Base-by-base conservation (phyloP, 2,329 filamentous ascomycete genomes). In the Fusarium ambrosium region DNA sequence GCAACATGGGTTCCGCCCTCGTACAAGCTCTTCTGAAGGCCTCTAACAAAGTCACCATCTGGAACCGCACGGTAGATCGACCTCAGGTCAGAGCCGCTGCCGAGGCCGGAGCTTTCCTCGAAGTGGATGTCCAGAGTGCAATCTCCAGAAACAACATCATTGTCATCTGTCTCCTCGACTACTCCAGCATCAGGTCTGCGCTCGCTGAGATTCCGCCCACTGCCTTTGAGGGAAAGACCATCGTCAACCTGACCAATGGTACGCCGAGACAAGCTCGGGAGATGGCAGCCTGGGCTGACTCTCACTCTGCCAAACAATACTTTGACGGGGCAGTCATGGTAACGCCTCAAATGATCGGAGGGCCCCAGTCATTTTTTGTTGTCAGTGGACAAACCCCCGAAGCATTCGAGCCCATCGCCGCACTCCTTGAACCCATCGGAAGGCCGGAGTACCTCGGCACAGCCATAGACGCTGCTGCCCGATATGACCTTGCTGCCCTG, bases 401-500 rank as follows among this genome's bases (percentile, higher is more conserved):
- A 14, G 6, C n/a, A 36, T 56, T 56, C 53, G 20, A 56, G 29
- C 32, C 53, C 7, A 36, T 56, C 13, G 53, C 18, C n/a, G 20
- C 53, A 16, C 29, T 56, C 11, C 53, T 56, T 16, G n/a, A 22
- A 6, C 53, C 53, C n/a, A 13, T 56, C 29, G 53, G 53, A 20
- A 36, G 32, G 7, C 32, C 32, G 4, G 53, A 56, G 1, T 56
- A 65, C 22, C 63, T 65, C 9, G 63, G 63, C 22, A 7, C 7
- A 9, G 53, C 51, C 5, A 32, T 60, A 11, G 63, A 48, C 16
- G 53, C 39, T 51, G 63, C 63, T 11, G 63, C 63, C 9, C 27
- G 63, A 34, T 65, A 65, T 22, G 63, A 65, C n/a, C 53, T 65
- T 14, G 63, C 63, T 36, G 63, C 63, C 14, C 53, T 65, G 18